Evolutionary conservation across 352 stramenopile genomes (phyloP).

Genomic region (Phytopythium montanum): DNA sequence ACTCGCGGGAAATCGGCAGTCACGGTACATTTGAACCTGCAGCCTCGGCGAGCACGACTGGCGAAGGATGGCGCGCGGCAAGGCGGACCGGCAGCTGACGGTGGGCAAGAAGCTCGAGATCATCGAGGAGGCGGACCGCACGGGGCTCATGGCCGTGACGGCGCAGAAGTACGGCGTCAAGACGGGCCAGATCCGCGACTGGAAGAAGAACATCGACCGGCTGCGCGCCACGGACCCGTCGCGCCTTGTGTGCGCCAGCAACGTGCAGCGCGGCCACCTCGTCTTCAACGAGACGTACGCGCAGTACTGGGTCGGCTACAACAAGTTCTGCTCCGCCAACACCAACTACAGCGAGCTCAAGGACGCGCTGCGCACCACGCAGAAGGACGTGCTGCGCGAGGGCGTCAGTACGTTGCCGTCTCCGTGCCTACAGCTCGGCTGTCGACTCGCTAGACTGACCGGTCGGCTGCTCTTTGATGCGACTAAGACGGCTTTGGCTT

Average conservation of each 20-base stretch:
- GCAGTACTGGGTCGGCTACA: conserved; percentile 89
- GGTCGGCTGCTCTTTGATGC: not conserved
- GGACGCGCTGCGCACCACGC: conserved; percentile 51
- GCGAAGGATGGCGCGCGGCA: conserved; percentile 66
- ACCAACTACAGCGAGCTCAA: conserved; percentile 75
- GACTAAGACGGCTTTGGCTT: conserved; percentile 54
- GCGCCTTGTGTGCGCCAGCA: conserved; percentile 77
- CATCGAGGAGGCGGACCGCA: conserved; percentile 82
- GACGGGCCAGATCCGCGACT: conserved; percentile 84
- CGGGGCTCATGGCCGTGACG: conserved; percentile 66
- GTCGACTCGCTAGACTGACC: conserved; percentile 10
- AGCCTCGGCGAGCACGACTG: not conserved
- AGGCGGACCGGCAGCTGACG: conserved; percentile 73
- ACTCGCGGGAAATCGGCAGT: not conserved
- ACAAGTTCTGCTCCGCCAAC: conserved; percentile 79
- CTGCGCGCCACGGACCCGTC: conserved; percentile 73
- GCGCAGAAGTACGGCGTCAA: conserved; percentile 87
- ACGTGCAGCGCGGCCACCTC: conserved; percentile 75
- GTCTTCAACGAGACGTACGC: conserved; percentile 88
- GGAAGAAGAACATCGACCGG: conserved; percentile 85
- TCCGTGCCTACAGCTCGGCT: not conserved
- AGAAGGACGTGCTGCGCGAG: conserved; percentile 71
- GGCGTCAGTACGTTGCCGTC: conserved; percentile 59
- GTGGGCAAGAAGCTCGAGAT: conserved; percentile 90
- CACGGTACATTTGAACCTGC: conserved; percentile 8